Evolutionary conservation across 129 eudicot genomes (phyloP), one percentile per base, ranked within the genome.

Genomic region (Tanacetum coccineum): DNA sequence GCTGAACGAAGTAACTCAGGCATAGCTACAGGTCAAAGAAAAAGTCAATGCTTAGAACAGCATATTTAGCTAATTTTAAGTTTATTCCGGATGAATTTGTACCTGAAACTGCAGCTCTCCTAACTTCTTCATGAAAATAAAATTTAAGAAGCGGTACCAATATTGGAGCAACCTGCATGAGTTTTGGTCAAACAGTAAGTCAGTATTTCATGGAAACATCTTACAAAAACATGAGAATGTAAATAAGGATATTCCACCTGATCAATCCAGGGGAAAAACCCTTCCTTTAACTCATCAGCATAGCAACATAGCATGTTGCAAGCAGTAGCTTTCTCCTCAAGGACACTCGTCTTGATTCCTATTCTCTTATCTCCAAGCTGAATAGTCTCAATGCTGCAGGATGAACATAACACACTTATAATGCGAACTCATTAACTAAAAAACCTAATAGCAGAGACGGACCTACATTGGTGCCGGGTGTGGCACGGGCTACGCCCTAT

Each of bases 31-130:
- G 3, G 39, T 61, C 65, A 74, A 82, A 53, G 22, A 62, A 15
- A 70, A 46, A 62, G 71, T 18, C 9, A 18, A 14, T 11, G 36
- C 6, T 68, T 12, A 66, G n/a, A 73, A 60, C 63, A 60, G 2
- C 6, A 60, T 60, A 52, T 36, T 18, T 69, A 0, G 5, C 25
- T 44, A 25, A 1, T 14, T 28, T 42, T 14, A 67, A 52, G 56
- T 62, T 70, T 9, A 50, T 19, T 15, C 9, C 15, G 7, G 13
- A 30, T 61, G 65, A n/a, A 30, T 13, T 17, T 17, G 3, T 67
- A 92, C 98, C 98, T 76, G 97, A 86, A 81, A 89, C 99, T 70
- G 99, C 96, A 82, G 99, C 99, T 64, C 79, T 84, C 75, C 99
- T 81, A 54, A 94, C 99, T 78, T 94, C 99, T 76, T 94, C 99